Evolutionary conservation across 352 stramenopile genomes (phyloP), one percentile per base, ranked within the genome.

Genomic region (Peronospora farinosa): DNA sequence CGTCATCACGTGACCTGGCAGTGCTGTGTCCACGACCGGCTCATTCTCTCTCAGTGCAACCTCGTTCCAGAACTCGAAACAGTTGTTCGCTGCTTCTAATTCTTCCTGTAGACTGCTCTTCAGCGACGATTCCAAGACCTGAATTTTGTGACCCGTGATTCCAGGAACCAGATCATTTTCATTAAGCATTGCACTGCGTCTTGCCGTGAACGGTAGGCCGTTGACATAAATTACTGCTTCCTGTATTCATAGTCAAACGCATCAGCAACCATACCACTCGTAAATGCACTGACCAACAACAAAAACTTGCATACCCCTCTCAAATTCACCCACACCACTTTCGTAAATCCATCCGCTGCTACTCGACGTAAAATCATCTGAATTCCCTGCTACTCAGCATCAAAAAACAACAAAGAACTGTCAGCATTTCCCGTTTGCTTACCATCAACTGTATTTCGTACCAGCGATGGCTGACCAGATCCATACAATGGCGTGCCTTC

Each of bases 141-240:
- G 78, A 38, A 90, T 76, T 17, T 81, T 89, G 42, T 93, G 82
- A 4, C 78, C 79, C 3, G 82, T 91, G 49, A 91, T 87, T 0
- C 82, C 82, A 8, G 79, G 72, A 5, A 93, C 78, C 16, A 91
- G 55, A 44, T 93, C 82, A 45, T 90, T 93, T 41, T 91, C 79
- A 40, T 91, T 91, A 23, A 93, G 51, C 38, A 83, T 90, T 0
- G 78, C 82, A 27, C 70, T 87, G 2, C 72, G 73, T 19, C 79
- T 62, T 9, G 78, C 82, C 3, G 82, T 93, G 54, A 77, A 93
- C 2, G 82, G 74, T 25, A 51, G 62, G 2, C 82, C 82, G 27
- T 86, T 68, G 10, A 93, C 79, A 57, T 91, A 93, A 39, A 93
- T 79, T 35, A 91, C 82, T 4, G 82, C 79, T 63, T 93, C 82